phyloP scores from a whole-genome alignment of 2,329 filamentous ascomycete species.

The Claviceps quebecensis region DNA sequence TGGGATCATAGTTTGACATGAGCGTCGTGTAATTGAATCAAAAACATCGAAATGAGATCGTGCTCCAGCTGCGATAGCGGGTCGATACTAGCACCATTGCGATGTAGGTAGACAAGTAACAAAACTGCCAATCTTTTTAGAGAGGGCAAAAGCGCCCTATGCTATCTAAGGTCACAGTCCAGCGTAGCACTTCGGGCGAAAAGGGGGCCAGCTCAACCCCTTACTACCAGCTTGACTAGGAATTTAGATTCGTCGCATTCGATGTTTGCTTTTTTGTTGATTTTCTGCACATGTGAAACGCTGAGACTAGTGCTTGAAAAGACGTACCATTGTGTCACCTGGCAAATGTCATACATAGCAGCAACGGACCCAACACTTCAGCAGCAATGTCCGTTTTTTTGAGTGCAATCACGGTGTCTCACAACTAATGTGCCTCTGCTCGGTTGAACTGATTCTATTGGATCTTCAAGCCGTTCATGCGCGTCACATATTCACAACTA shows the following conservation, averaged over 20 bases:
- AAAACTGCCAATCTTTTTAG: background rate
- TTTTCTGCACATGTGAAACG: background rate
- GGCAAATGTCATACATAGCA: background rate
- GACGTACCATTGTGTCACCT: background rate
- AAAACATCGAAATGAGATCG: background rate
- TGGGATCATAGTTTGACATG: constrained; percentile 2
- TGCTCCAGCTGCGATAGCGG: background rate
- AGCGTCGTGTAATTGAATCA: background rate
- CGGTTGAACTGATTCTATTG: background rate
- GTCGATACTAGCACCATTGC: background rate
- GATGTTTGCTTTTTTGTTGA: background rate
- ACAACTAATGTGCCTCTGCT: background rate
- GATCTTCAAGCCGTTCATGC: too few relatives aligned
- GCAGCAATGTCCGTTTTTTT: too few relatives aligned
- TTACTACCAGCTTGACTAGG: background rate
- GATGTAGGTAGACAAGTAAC: background rate
- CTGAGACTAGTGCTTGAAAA: background rate
- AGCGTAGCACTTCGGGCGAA: background rate
- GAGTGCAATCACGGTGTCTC: background rate
- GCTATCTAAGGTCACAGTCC: background rate
- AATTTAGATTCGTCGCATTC: background rate
- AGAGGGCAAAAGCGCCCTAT: background rate
- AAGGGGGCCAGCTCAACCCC: background rate
- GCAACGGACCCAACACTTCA: too few relatives aligned
- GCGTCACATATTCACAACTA: too few relatives aligned